A percentile compares a stretch with the other conserved stretches of the same genome.
phyloP scores from a whole-genome alignment of 257 asterid genomes.

The Salvia splendens region DNA sequence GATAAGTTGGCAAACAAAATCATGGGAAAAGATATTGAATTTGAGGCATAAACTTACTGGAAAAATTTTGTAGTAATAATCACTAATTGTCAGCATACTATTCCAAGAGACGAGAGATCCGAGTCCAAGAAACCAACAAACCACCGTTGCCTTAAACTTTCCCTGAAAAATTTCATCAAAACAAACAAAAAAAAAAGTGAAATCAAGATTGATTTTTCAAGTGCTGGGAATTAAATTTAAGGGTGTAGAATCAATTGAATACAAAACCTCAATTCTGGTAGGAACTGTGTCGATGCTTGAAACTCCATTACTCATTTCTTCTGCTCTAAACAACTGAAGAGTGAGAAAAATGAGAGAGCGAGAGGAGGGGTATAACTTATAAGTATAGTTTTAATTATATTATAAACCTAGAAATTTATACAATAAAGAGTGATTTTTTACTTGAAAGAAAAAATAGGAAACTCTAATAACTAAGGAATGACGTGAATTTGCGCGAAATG shows the following conservation, averaged over 20 bases:
- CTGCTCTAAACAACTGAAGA: background rate
- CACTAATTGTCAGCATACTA: conserved; percentile 76
- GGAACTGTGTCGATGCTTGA: background rate
- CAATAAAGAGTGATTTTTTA: background rate
- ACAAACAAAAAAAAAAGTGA: too few species aligned
- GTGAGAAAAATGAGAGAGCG: background rate
- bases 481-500: background rate
- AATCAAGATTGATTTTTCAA: too few species aligned
- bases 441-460: background rate
- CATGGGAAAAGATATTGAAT: background rate
- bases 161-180: conserved; percentile 52
- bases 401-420: background rate
- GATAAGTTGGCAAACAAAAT: background rate
- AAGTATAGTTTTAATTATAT: too few species aligned
- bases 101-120: conserved; percentile 91
- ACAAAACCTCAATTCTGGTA: background rate
- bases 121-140: conserved; percentile 80
- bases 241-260: background rate
- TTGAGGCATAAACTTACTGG: conserved; percentile 49
- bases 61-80: conserved; percentile 66
- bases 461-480: background rate
- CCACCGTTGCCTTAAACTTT: conserved; percentile 50
- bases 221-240: too few species aligned
- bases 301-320: conserved; percentile 10
- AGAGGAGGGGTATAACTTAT: background rate